Evolutionary conservation across 192 early-diverging fungal species (phyloP), one percentile per base, ranked within the genome.

Genomic region (Coemansia sp.): DNA sequence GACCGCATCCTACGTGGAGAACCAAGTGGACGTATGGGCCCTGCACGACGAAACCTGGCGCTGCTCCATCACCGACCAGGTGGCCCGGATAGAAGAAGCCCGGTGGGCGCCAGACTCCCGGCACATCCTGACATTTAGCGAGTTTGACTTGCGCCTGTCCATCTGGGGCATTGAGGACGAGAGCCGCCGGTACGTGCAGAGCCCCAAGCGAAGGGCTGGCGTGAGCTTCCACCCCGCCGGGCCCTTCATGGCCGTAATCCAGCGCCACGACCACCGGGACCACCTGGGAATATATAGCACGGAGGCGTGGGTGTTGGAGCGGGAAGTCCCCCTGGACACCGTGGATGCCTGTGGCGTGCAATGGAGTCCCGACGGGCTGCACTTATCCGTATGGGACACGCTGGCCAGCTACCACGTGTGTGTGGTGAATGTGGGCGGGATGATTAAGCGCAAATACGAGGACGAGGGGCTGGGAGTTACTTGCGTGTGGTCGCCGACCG

Each of bases 231-330:
- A 68, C 53, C 72, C 72, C 1, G 56, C 55, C 26, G 62, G 60
- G 5, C 31, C 58, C 7, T 72, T 51, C 40, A 62, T 73, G 61
- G 78, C 72, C 30, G 31, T 80, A 20, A 63, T 59, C 19, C 72
- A 80, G 53, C 61, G 78, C n/a, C 67, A 68, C 50, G 78, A 80
- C 40, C 63, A 69, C 50, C 72, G 54, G 20, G 79, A 80, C 35
- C 53, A 51, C 23, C 35, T 80, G 6, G 72, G 65, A 19, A 55
- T 80, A 3, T 80, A 80, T 37, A 45, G 47, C 36, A 66, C 65
- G 1, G 45, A 51, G n/a, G 42, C 39, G 10, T 76, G 79, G 79
- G 26, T 42, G 33, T 28, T 80, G 50, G 59, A 63, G n/a, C 51
- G 51, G 4, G 74, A 71, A 52, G 36, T 71, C 2, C 59, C 60